phyloP scores from a whole-genome alignment of 1,284 basidiomycete genomes.

The Psilocybe mexicana region DNA sequence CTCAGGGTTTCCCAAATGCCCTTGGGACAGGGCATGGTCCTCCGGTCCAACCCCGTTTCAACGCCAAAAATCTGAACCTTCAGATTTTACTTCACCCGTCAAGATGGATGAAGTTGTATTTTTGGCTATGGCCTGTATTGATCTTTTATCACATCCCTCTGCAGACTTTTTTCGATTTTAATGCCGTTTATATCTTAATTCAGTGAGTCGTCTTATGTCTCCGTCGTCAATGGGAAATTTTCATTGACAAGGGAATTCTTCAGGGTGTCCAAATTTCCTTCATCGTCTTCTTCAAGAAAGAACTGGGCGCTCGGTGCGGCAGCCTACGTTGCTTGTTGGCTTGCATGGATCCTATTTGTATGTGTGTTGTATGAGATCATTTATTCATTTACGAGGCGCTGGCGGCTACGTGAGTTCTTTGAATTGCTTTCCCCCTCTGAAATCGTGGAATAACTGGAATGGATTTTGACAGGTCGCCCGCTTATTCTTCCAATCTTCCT shows the following conservation, averaged over 20 bases:
- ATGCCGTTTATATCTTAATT: slow-evolving; percentile 73
- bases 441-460: neutral
- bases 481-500: slow-evolving; percentile 80
- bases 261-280: slow-evolving; percentile 71
- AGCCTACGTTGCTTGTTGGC: slow-evolving; percentile 78
- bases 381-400: slow-evolving; percentile 77
- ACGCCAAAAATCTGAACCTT: slow-evolving; percentile 60
- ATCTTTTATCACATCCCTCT: slow-evolving; percentile 70
- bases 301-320: slow-evolving; percentile 79
- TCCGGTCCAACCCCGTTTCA: slow-evolving; percentile 57
- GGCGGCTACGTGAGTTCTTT: slow-evolving; percentile 77
- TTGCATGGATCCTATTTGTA: slow-evolving; percentile 74
- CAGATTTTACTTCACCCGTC: slow-evolving; percentile 66
- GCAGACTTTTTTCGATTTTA: slow-evolving; percentile 82
- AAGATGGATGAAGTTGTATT: slow-evolving; percentile 55
- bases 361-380: slow-evolving; percentile 78
- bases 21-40: slow-evolving; percentile 16
- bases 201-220: slow-evolving; percentile 53
- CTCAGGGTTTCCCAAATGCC: slow-evolving; percentile 31
- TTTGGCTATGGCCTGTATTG: slow-evolving; percentile 65
- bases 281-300: slow-evolving; percentile 64
- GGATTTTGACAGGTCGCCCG: slow-evolving; percentile 62
- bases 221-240: neutral
- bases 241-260: slow-evolving; percentile 8
- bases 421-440: slow-evolving; percentile 2